phyloP scores from a whole-genome alignment of 768 basidiomycete species.

The Daedalea quercina region DNA sequence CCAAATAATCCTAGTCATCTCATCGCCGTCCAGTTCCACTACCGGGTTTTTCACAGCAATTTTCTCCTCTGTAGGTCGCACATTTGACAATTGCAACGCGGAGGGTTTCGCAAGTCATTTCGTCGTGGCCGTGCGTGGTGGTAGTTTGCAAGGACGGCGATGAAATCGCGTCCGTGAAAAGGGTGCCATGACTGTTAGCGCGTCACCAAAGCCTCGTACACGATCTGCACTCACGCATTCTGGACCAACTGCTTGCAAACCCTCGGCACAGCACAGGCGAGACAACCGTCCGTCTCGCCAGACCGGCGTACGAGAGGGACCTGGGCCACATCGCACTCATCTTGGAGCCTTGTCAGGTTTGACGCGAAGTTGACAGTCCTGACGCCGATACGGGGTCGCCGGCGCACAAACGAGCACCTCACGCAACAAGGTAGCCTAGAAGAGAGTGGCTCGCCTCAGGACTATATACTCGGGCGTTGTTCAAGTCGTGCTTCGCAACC shows the following conservation, averaged over 20 bases:
- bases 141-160: not conserved
- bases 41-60: slow-evolving; percentile 85
- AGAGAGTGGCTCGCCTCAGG: not conserved
- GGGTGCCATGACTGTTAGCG: not conserved
- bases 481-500: not conserved
- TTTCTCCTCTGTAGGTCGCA: slow-evolving; percentile 31
- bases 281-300: slow-evolving; percentile 8
- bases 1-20: slow-evolving; percentile 99
- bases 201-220: not conserved
- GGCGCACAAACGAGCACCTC: not conserved
- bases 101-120: too few species aligned
- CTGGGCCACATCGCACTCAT: slow-evolving; percentile 10
- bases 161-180: not conserved
- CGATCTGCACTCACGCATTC: slow-evolving; percentile 13
- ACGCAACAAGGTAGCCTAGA: not conserved
- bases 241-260: slow-evolving; percentile 13
- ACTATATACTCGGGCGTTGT: not conserved
- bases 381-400: not conserved
- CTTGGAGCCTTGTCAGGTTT: not conserved
- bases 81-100: not conserved
- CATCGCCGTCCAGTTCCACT: slow-evolving; percentile 94
- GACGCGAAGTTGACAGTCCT: not conserved
- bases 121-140: too few species aligned
- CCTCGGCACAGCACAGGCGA: slow-evolving; percentile 7
- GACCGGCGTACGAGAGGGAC: slow-evolving; percentile 10